Evolutionary conservation across 2,329 filamentous ascomycete genomes (phyloP).

Genomic region (Chalaropsis thielavioides): DNA sequence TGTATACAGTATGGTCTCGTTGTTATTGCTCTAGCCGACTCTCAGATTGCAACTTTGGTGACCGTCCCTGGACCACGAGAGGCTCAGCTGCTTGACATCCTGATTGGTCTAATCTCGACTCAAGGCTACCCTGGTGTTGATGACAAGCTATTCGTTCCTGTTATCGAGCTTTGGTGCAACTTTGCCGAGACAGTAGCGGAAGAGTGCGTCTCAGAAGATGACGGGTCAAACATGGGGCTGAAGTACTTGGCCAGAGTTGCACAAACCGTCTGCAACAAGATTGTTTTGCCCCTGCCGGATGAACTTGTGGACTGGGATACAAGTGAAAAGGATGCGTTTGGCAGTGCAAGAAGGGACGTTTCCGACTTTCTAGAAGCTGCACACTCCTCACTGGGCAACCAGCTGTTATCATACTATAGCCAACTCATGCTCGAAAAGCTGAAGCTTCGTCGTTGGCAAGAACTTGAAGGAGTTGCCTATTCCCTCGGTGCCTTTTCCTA

Average conservation of each 20-base stretch:
- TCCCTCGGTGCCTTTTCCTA: constrained; percentile 55
- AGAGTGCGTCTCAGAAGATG: constrained; percentile 36
- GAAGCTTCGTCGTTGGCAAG: constrained; percentile 33
- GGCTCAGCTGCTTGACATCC: constrained; percentile 38
- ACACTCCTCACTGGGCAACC: constrained; percentile 45
- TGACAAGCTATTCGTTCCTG: constrained; percentile 58
- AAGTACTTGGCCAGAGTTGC: constrained; percentile 33
- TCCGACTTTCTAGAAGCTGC: constrained; percentile 60
- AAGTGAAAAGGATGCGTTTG: constrained; percentile 51
- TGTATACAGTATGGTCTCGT: constrained; percentile 51
- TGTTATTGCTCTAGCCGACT: constrained; percentile 54
- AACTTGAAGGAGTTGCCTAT: constrained; percentile 46
- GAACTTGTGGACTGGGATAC: constrained; percentile 53
- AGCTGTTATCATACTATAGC: constrained; percentile 43
- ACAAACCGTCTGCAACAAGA: constrained; percentile 53
- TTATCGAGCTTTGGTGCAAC: constrained; percentile 68
- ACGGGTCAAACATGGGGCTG: constrained; percentile 25
- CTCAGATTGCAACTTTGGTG: constrained; percentile 46
- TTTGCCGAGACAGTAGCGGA: constrained; percentile 57
- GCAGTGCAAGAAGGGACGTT: constrained; percentile 64
- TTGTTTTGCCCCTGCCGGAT: constrained; percentile 47
- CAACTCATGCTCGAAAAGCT: constrained; percentile 34
- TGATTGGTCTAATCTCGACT: constrained; percentile 52
- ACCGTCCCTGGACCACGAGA: constrained; percentile 36
- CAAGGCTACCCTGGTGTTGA: constrained; percentile 55